phyloP scores from a whole-genome alignment of 805 yeast species.

The Candida qinlingensis region DNA sequence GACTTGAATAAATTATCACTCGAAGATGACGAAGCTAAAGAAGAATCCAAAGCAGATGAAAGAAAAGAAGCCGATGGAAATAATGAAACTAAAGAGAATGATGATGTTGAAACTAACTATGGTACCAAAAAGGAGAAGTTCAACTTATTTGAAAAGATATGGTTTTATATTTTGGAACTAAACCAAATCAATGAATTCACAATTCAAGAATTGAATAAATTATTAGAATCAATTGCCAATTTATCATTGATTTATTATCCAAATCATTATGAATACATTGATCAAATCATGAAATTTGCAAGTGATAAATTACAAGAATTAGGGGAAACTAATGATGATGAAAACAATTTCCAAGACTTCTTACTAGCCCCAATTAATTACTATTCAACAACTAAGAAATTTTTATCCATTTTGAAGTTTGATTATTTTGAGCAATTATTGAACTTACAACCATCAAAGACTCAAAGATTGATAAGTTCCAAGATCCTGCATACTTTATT shows the following conservation, averaged over 20 bases:
- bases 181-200: conserved; percentile 56
- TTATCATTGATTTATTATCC: conserved; percentile 67
- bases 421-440: conserved; percentile 50
- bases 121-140: conserved; percentile 4
- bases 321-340: conserved; percentile 22
- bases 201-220: conserved; percentile 54
- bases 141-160: conserved; percentile 56
- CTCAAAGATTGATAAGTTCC: conserved; percentile 54
- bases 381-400: conserved; percentile 18
- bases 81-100: conserved; percentile 6
- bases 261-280: conserved; percentile 51
- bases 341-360: conserved; percentile 35
- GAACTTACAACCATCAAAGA: conserved; percentile 41
- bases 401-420: conserved; percentile 35
- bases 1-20: conserved; percentile 19
- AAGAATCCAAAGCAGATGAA: conserved; percentile 7
- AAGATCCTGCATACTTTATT: conserved; percentile 58
- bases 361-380: conserved; percentile 44
- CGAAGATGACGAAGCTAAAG: conserved; percentile 16
- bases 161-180: conserved; percentile 56
- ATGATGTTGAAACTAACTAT: conserved; percentile 3
- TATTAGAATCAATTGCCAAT: conserved; percentile 61
- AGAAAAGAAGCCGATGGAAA: conserved; percentile 6
- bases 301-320: conserved; percentile 31
- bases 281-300: conserved; percentile 56